phyloP scores from a whole-genome alignment of 2,329 filamentous ascomycete species.

The Trichoderma sp. region DNA sequence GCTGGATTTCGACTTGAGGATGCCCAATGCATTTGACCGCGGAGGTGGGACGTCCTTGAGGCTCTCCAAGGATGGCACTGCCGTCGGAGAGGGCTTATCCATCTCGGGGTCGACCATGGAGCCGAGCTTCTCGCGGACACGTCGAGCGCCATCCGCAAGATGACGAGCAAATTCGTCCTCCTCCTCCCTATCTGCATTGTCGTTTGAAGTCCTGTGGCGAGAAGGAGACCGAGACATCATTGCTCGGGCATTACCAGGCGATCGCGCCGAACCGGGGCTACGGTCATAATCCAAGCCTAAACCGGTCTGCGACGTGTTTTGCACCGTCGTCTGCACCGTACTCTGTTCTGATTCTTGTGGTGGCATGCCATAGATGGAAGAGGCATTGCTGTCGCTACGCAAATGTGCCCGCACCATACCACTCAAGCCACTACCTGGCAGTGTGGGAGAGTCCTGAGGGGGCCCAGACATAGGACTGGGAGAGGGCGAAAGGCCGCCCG shows the following conservation, averaged over 20 bases:
- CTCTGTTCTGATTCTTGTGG: neutral
- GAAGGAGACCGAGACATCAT: slow-evolving; percentile 18
- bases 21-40: slow-evolving; percentile 58
- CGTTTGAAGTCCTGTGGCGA: neutral
- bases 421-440: slow-evolving; percentile 68
- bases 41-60: slow-evolving; percentile 32
- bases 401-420: slow-evolving; percentile 83
- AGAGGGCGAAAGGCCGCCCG: neutral
- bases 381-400: slow-evolving; percentile 74
- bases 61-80: slow-evolving; percentile 36
- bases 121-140: slow-evolving; percentile 70
- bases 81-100: slow-evolving; percentile 32
- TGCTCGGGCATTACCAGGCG: neutral
- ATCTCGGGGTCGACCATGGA: slow-evolving; percentile 64
- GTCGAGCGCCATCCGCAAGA: slow-evolving; percentile 65
- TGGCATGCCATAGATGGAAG: slow-evolving; percentile 64
- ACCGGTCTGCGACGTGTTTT: neutral
- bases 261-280: neutral
- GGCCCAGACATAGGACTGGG: slow-evolving; percentile 17
- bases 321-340: neutral
- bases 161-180: slow-evolving; percentile 73
- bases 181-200: slow-evolving; percentile 41
- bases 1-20: slow-evolving; percentile 66
- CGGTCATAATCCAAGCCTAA: neutral
- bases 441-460: slow-evolving; percentile 70